A percentile compares a stretch with the other conserved stretches of the same genome.
Evolutionary conservation across 495 filamentous ascomycete species (phyloP).

Genomic region (Hyaloscypha bicolor): DNA sequence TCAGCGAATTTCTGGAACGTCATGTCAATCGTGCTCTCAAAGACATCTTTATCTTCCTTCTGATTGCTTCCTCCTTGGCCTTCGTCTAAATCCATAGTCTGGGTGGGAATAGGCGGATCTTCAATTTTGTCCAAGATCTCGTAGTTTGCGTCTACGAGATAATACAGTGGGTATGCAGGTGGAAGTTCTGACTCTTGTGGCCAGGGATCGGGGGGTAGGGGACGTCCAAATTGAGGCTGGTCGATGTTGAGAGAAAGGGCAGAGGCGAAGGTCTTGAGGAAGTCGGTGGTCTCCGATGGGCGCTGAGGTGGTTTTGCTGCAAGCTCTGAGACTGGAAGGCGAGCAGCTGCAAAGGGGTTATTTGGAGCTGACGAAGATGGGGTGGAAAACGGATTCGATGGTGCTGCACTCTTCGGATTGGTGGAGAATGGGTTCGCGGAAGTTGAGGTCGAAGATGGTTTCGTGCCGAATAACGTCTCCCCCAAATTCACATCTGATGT

Average conservation of each 20-base stretch:
- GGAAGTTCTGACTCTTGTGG: slow-evolving; percentile 66
- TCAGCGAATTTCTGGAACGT: slow-evolving; percentile 92
- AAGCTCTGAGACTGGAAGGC: slow-evolving; percentile 31
- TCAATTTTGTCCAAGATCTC: slow-evolving; percentile 70
- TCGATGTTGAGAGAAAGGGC: slow-evolving; percentile 53
- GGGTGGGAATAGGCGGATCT: slow-evolving; percentile 45
- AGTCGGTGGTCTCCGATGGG: slow-evolving; percentile 32
- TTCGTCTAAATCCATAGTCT: slow-evolving; percentile 60
- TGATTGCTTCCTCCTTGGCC: slow-evolving; percentile 47
- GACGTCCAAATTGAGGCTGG: slow-evolving; percentile 40
- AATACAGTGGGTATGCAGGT: slow-evolving; percentile 69
- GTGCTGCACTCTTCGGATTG: slow-evolving; percentile 35
- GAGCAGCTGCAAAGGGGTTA: slow-evolving; percentile 38
- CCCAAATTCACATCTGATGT: slow-evolving; percentile 49
- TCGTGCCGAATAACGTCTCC: slow-evolving; percentile 56
- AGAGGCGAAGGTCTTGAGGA: slow-evolving; percentile 74
- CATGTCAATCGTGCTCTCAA: slow-evolving; percentile 81
- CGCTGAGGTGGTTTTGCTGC: slow-evolving; percentile 35
- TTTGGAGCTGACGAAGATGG: slow-evolving; percentile 37
- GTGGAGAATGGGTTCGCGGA: slow-evolving; percentile 50
- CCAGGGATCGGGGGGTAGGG: slow-evolving; percentile 68
- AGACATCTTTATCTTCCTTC: slow-evolving; percentile 79
- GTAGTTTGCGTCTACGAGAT: slow-evolving; percentile 86
- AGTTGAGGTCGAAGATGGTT: slow-evolving; percentile 35
- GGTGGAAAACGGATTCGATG: slow-evolving; percentile 59